phyloP scores from a whole-genome alignment of 768 basidiomycete genomes.

The Boletus rex-veris region DNA sequence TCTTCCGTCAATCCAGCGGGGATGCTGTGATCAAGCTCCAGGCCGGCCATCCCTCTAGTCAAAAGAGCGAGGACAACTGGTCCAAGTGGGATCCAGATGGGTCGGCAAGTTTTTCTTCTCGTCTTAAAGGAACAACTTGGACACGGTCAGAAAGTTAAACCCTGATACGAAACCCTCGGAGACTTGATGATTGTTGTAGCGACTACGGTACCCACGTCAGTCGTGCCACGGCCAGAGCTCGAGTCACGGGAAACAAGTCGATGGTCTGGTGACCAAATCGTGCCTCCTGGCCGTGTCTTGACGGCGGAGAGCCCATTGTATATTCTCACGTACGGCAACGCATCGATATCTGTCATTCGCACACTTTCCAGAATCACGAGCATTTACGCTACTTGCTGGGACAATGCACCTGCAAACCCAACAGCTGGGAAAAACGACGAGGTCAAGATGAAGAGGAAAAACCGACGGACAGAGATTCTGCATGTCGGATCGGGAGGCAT shows the following conservation, averaged over 20 bases:
- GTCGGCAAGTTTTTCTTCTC: background rate
- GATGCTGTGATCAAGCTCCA: conserved; percentile 6
- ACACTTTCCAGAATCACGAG: too few relatives aligned
- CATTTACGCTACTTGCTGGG: too few relatives aligned
- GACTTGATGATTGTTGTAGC: background rate
- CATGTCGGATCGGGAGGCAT: too few relatives aligned
- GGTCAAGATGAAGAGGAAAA: background rate
- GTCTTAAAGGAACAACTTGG: conserved; percentile 5
- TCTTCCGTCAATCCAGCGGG: conserved; percentile 15
- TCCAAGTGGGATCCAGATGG: background rate
- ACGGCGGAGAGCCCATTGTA: too few relatives aligned
- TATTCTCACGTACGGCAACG: background rate
- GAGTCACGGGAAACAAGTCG: background rate
- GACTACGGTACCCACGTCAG: background rate
- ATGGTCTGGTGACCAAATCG: too few relatives aligned
- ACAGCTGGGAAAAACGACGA: background rate
- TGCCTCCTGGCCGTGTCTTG: too few relatives aligned
- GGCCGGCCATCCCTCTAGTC: conserved; percentile 8
- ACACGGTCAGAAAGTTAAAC: background rate
- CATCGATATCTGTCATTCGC: too few relatives aligned
- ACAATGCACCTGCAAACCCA: background rate
- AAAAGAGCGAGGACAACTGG: background rate
- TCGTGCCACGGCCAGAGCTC: background rate
- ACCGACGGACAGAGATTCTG: background rate
- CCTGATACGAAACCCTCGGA: background rate